phyloP scores from a whole-genome alignment of 495 filamentous ascomycete genomes.

The Pseudevernia furfuracea region DNA sequence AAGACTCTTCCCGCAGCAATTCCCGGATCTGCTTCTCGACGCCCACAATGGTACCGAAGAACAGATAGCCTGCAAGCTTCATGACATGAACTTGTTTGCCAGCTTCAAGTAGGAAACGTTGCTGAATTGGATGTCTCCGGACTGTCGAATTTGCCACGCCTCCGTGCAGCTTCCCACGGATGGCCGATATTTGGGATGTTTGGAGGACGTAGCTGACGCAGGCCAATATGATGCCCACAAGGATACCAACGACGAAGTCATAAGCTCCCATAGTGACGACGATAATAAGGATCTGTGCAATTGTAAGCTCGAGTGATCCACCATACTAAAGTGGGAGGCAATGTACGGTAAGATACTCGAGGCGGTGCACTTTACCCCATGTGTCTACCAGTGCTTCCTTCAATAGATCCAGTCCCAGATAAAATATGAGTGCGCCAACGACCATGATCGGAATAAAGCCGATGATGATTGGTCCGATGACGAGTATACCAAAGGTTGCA shows the following conservation, averaged over 20 bases:
- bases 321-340: neutral
- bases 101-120: slow-evolving; percentile 74
- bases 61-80: slow-evolving; percentile 85
- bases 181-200: slow-evolving; percentile 77
- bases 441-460: slow-evolving; percentile 96
- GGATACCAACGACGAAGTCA: slow-evolving; percentile 91
- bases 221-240: slow-evolving; percentile 83
- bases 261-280: slow-evolving; percentile 92
- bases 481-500: slow-evolving; percentile 70
- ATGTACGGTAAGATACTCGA: slow-evolving; percentile 82
- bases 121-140: slow-evolving; percentile 78
- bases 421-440: slow-evolving; percentile 88
- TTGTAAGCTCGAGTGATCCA: slow-evolving; percentile 24
- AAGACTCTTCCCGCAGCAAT: slow-evolving; percentile 76
- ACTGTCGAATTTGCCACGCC: slow-evolving; percentile 86
- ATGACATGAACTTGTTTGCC: slow-evolving; percentile 81
- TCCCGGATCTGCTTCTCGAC: slow-evolving; percentile 80
- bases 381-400: slow-evolving; percentile 82
- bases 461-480: slow-evolving; percentile 77
- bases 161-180: slow-evolving; percentile 79
- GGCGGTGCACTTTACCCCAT: slow-evolving; percentile 70
- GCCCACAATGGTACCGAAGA: slow-evolving; percentile 93
- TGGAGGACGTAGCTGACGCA: slow-evolving; percentile 87
- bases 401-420: slow-evolving; percentile 84
- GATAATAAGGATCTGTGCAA: slow-evolving; percentile 70